These are phyloP conservation scores for Cronartium quercuum DNA, from an alignment of 1,284 basidiomycete species.

Conservation along the genomic window DNA sequence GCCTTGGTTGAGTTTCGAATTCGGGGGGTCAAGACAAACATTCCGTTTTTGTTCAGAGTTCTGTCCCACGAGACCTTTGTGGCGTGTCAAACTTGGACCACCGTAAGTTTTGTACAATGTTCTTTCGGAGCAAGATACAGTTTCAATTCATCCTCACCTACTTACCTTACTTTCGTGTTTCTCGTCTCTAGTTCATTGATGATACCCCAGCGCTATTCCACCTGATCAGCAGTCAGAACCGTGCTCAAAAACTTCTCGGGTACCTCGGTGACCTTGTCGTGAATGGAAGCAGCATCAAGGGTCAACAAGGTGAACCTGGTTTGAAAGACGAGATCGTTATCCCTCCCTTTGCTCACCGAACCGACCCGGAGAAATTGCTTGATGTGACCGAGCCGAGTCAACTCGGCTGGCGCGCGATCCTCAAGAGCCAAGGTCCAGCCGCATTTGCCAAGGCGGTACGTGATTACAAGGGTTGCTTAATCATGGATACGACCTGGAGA, in stretches of 20 bases:
- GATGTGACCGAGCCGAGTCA: slow-evolving; percentile 78
- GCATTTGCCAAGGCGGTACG: slow-evolving; percentile 98
- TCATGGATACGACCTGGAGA: slow-evolving; percentile 91
- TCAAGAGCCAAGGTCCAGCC: slow-evolving; percentile 94
- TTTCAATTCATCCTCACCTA: slow-evolving; percentile 10
- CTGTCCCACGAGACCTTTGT: slow-evolving; percentile 97
- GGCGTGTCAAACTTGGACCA: slow-evolving; percentile 95
- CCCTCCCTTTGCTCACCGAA: slow-evolving; percentile 71
- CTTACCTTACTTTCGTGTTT: slow-evolving; percentile 5
- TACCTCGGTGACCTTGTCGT: slow-evolving; percentile 97
- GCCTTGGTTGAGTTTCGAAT: slow-evolving; percentile 99
- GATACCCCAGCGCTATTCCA: slow-evolving; percentile 99
- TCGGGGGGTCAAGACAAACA: slow-evolving; percentile 82
- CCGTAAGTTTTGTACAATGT: slow-evolving; percentile 58
- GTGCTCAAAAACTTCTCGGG: slow-evolving; percentile 91
- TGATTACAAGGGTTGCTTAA: slow-evolving; percentile 78
- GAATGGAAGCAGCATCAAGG: slow-evolving; percentile 95
- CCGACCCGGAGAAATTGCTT: slow-evolving; percentile 64
- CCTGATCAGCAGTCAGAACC: slow-evolving; percentile 93
- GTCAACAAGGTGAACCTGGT: slow-evolving; percentile 78
- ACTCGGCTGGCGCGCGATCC: slow-evolving; percentile 96
- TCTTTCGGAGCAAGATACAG: not conserved
- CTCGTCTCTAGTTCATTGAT: slow-evolving; percentile 74
- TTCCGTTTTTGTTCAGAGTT: slow-evolving; percentile 97
- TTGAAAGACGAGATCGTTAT: slow-evolving; percentile 82